Evolutionary conservation across 2,329 filamentous ascomycete species (phyloP), one percentile per base, ranked within the genome.

Genomic region (Dactylella cylindrospora): DNA sequence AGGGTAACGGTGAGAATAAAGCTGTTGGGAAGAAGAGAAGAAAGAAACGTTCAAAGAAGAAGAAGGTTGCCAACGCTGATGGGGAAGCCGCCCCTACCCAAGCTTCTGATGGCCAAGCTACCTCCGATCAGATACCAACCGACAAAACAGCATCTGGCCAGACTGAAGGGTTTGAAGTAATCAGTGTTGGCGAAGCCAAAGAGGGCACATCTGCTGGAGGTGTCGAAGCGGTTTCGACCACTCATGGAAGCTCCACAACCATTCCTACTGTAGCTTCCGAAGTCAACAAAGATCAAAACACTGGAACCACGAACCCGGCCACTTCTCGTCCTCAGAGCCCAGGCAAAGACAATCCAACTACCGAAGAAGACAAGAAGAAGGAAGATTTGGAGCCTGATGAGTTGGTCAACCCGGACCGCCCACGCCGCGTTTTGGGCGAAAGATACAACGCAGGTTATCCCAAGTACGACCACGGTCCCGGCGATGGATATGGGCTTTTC

Each of bases 401-500:
- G 35, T 15, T 62, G 10, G 49, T 53, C 38, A 29, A 32, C 20
- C 57, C 57, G 6, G 50, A 41, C 9, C 35, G 49, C 7, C 49
- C 57, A 26, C 50, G 32, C 43, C 43, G 57, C 3, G 12, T 62
- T 3, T 47, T 62, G 12, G 26, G 29, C 4, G 57, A 62, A 7
- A 62, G 50, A 29, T 40, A 65, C 10, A 41, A 51, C 13, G 54
- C 59, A 5, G 73, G 74, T 69, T 25, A 36, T 20, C 49, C 57
- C 3, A 54, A 54, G 19, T 62, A 62, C 26, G 57, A 62, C 20
- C 57, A 62, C 33, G 40, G 36, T 13, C 41, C 79, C 68, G 79
- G 80, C 65, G 77, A 79, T 68, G 82, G 83, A n/a, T 77, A 85
- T 68, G 83, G 83, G 29, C 74, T 86, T 36, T 85, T 85, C 71